phyloP scores from a whole-genome alignment of 768 basidiomycete species.

The Russula emetica region DNA sequence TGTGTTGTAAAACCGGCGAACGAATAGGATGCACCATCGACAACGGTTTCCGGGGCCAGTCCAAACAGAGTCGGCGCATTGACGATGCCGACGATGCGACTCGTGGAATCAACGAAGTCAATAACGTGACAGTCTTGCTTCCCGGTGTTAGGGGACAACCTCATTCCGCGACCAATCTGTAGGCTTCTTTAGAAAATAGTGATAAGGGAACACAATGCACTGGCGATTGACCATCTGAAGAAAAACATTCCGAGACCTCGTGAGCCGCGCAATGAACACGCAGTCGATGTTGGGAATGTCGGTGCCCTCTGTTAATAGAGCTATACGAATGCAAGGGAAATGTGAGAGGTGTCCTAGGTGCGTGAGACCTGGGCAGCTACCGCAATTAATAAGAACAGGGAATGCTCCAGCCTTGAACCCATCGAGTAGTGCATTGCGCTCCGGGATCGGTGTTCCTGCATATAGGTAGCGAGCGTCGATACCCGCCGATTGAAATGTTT shows the following conservation, averaged over 20 bases:
- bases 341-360: not conserved
- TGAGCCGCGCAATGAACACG: constrained; percentile 81
- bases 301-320: constrained; percentile 88
- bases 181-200: not conserved
- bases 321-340: constrained; percentile 35
- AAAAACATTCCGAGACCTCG: constrained; percentile 82
- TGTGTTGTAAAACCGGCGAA: constrained; percentile 7
- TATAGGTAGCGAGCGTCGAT: constrained; percentile 83
- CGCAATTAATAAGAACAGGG: constrained; percentile 88
- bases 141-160: constrained; percentile 72
- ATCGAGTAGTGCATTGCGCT: constrained; percentile 60
- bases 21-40: constrained; percentile 48
- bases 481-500: constrained; percentile 65
- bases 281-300: constrained; percentile 96
- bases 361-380: constrained; percentile 38
- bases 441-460: constrained; percentile 56
- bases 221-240: constrained; percentile 76
- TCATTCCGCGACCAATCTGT: constrained; percentile 89
- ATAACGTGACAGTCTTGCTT: constrained; percentile 85
- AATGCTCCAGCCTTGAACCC: constrained; percentile 69
- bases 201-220: not conserved
- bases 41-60: constrained; percentile 62
- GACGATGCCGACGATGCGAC: constrained; percentile 64
- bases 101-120: constrained; percentile 80
- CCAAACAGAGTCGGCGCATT: constrained; percentile 84